Evolutionary conservation across 1,284 basidiomycete species (phyloP).

Genomic region (Pascua guehoae): DNA sequence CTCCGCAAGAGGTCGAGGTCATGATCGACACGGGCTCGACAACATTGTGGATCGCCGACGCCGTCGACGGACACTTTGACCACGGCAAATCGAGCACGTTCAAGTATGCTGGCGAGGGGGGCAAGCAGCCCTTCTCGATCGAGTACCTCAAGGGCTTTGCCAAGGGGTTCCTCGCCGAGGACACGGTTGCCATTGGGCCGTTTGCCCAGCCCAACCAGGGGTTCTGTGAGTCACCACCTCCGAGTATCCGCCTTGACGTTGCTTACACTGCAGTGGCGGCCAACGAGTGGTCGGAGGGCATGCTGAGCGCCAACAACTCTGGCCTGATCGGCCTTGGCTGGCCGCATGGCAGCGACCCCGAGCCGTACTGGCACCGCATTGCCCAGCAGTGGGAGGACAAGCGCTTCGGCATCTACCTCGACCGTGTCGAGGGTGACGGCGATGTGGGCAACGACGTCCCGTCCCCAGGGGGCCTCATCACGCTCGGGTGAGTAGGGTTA

Average conservation of each 20-base stretch:
- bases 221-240: too few relatives aligned
- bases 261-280: too few relatives aligned
- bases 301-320: constrained; percentile 16
- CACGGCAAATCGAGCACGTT: background rate
- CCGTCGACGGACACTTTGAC: constrained; percentile 29
- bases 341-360: constrained; percentile 6
- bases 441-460: constrained; percentile 56
- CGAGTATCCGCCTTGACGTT: too few relatives aligned
- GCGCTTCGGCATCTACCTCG: constrained; percentile 18
- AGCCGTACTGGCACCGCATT: constrained; percentile 6
- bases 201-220: too few relatives aligned
- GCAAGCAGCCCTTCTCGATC: constrained; percentile 51
- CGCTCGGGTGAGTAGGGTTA: constrained; percentile 47
- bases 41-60: constrained; percentile 20
- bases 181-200: too few relatives aligned
- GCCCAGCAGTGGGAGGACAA: constrained; percentile 3
- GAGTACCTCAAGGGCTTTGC: constrained; percentile 53
- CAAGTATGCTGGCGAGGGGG: constrained; percentile 9
- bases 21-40: constrained; percentile 58
- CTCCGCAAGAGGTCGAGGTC: constrained; percentile 55
- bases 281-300: too few relatives aligned
- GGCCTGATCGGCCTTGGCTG: constrained; percentile 56
- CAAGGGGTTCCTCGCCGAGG: too few relatives aligned
- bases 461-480: constrained; percentile 49
- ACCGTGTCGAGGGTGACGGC: constrained; percentile 48